These are phyloP conservation scores for Candida boleticola DNA, from an alignment of 805 yeast genomes.

Conservation along the genomic window DNA sequence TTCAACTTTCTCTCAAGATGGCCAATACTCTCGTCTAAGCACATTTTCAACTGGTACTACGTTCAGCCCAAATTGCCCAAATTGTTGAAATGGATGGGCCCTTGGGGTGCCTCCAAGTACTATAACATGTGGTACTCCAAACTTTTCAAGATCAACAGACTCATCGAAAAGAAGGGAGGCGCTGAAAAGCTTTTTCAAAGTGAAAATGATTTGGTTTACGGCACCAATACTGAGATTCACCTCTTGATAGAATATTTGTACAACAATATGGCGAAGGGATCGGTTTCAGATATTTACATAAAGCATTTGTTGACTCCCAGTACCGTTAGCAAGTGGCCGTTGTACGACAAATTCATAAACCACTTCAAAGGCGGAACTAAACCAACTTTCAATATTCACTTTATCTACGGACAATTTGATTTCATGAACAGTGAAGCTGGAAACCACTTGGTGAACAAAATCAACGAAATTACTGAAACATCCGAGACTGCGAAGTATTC, in stretches of 20 bases:
- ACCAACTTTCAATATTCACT: slow-evolving; percentile 33
- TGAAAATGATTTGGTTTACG: slow-evolving; percentile 33
- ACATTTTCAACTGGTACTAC: slow-evolving; percentile 36
- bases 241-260: slow-evolving; percentile 40
- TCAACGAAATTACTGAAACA: slow-evolving; percentile 19
- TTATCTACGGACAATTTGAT: slow-evolving; percentile 68
- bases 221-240: slow-evolving; percentile 35
- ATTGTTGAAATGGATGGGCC: slow-evolving; percentile 45
- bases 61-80: slow-evolving; percentile 46
- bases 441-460: slow-evolving; percentile 21
- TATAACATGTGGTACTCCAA: slow-evolving; percentile 40
- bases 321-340: slow-evolving; percentile 64
- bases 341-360: slow-evolving; percentile 51
- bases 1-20: slow-evolving; percentile 47
- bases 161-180: slow-evolving; percentile 32
- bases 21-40: slow-evolving; percentile 35
- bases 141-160: slow-evolving; percentile 37
- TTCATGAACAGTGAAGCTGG: slow-evolving; percentile 70
- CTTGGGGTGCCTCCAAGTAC: slow-evolving; percentile 37
- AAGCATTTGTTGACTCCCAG: slow-evolving; percentile 54
- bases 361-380: slow-evolving; percentile 14
- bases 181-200: slow-evolving; percentile 19
- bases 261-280: slow-evolving; percentile 38
- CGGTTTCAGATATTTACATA: slow-evolving; percentile 39
- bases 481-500: slow-evolving; percentile 20